Evolutionary conservation across 805 yeast genomes (phyloP).

Genomic region (Zygosaccharomyces lentus): DNA sequence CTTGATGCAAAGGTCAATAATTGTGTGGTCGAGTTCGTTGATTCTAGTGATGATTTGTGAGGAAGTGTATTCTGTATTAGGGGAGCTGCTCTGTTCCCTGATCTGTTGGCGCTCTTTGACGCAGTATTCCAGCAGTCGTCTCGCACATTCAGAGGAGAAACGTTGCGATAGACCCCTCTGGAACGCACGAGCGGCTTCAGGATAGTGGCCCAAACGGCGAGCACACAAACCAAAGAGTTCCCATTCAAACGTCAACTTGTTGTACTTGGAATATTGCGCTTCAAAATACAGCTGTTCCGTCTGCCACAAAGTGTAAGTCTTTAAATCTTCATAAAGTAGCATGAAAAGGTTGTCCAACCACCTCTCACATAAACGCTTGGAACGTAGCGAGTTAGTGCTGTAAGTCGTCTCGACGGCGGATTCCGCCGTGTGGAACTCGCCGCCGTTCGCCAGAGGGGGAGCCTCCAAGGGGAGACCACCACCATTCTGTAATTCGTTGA

Average conservation of each 20-base stretch:
- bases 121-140: constrained; percentile 67
- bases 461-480: neutral
- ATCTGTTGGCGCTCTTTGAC: constrained; percentile 42
- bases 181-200: constrained; percentile 86
- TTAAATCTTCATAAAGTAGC: constrained; percentile 67
- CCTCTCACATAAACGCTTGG: constrained; percentile 64
- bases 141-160: constrained; percentile 76
- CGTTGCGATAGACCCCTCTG: constrained; percentile 63
- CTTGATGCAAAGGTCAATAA: constrained; percentile 67
- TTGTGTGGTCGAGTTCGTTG: constrained; percentile 44
- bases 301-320: constrained; percentile 88
- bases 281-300: constrained; percentile 86
- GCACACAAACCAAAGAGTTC: constrained; percentile 87
- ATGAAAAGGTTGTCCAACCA: constrained; percentile 77
- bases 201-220: constrained; percentile 73
- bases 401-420: constrained; percentile 4
- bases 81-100: constrained; percentile 18
- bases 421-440: constrained; percentile 3
- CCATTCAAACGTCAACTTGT: constrained; percentile 83
- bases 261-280: constrained; percentile 77
- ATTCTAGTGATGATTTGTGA: constrained; percentile 34
- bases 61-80: constrained; percentile 27
- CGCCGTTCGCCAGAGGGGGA: constrained; percentile 4
- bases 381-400: constrained; percentile 45
- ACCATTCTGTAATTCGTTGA: constrained; percentile 1